A percentile compares a stretch with the other conserved stretches of the same genome.
These are phyloP conservation scores for Fusarium concolor DNA, from an alignment of 2,329 filamentous ascomycete species.

Conservation along the genomic window DNA sequence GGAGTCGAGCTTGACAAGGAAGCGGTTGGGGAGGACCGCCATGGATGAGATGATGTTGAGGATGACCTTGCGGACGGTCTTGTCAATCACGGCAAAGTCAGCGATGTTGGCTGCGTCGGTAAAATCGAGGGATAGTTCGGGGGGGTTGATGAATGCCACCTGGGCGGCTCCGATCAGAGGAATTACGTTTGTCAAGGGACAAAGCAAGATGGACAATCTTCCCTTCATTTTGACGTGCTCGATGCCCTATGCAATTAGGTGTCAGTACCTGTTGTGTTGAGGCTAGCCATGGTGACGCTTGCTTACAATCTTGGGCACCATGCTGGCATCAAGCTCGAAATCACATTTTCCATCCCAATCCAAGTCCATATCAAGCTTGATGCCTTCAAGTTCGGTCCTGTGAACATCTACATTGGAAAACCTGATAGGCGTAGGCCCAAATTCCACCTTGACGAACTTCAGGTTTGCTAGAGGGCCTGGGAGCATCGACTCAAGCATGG, in stretches of 20 bases:
- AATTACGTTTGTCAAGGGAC: constrained; percentile 42
- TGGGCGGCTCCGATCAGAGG: constrained; percentile 45
- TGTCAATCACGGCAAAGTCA: constrained; percentile 42
- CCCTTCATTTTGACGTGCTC: constrained; percentile 43
- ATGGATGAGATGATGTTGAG: constrained; percentile 42
- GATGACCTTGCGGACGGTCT: constrained; percentile 42
- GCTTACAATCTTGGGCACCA: constrained; percentile 44
- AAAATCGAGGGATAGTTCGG: constrained; percentile 37
- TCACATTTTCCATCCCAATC: constrained; percentile 42
- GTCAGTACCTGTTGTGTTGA: not conserved
- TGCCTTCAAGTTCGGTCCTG: constrained; percentile 38
- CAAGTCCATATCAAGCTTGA: constrained; percentile 46
- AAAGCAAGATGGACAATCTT: constrained; percentile 37
- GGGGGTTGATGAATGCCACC: constrained; percentile 44
- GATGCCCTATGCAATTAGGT: constrained; percentile 29
- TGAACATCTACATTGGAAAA: constrained; percentile 44
- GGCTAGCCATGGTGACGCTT: not conserved
- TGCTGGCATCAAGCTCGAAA: constrained; percentile 42
- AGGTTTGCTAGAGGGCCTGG: constrained; percentile 40
- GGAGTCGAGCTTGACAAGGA: constrained; percentile 43
- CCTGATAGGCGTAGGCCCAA: constrained; percentile 36
- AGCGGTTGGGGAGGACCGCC: constrained; percentile 45
- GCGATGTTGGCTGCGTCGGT: constrained; percentile 45
- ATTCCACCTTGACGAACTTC: constrained; percentile 41
- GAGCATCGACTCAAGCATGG: constrained; percentile 42